Evolutionary conservation across 1,284 basidiomycete genomes (phyloP).

Genomic region (Microbotryum scabiosae): DNA sequence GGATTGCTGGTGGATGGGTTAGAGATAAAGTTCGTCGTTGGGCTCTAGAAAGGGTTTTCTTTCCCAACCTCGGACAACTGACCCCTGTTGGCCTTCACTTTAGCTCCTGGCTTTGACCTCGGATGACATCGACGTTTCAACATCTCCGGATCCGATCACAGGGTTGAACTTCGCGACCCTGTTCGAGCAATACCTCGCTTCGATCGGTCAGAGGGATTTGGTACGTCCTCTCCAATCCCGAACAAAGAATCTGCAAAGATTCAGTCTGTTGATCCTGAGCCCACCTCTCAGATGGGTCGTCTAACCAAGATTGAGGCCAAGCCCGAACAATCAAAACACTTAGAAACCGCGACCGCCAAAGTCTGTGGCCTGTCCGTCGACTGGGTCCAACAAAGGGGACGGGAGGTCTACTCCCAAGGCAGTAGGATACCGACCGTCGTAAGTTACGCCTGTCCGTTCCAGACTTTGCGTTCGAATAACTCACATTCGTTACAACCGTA

Average conservation of each 20-base stretch:
- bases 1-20: conserved; percentile 37
- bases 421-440: conserved; percentile 84
- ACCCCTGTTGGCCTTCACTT: neutral
- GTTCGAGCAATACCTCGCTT: conserved; percentile 59
- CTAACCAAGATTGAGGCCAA: conserved; percentile 80
- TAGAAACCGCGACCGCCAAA: conserved; percentile 88
- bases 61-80: no score
- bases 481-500: neutral
- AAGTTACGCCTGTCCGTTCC: neutral
- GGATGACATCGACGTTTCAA: conserved; percentile 89
- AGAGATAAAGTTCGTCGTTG: conserved; percentile 66
- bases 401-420: conserved; percentile 72
- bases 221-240: neutral
- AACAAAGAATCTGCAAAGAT: no score
- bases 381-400: conserved; percentile 87
- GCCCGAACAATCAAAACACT: conserved; percentile 94
- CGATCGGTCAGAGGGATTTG: conserved; percentile 34
- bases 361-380: conserved; percentile 80
- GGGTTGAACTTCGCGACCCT: conserved; percentile 80
- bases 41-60: neutral
- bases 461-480: neutral
- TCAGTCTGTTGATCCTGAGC: no score
- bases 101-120: conserved; percentile 76
- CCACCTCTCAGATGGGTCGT: conserved; percentile 35
- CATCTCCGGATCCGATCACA: conserved; percentile 65